Percentiles rank a stretch among this genome's conserved stretches.
These are phyloP conservation scores for Rhodotorula diobovata DNA, from an alignment of 768 basidiomycete species.

Conservation along the genomic window DNA sequence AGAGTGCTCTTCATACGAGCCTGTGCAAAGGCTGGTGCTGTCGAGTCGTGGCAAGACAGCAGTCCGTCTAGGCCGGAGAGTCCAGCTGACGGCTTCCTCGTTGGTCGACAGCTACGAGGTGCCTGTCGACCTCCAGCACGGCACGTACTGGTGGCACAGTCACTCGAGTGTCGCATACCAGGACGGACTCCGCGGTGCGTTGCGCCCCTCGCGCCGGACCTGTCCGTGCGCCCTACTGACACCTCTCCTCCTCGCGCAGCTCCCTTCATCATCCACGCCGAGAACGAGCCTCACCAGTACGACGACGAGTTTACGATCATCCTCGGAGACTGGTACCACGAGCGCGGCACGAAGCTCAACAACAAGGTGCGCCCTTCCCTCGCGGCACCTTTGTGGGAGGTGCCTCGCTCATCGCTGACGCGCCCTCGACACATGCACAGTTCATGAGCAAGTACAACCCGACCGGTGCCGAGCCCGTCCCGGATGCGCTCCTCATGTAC, in stretches of 20 bases:
- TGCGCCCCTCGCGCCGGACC: neutral
- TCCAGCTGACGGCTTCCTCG: no score
- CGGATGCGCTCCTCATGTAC: slow-evolving; percentile 61
- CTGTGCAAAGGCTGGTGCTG: no score
- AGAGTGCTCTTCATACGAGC: no score
- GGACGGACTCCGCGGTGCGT: neutral
- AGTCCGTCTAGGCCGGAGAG: no score
- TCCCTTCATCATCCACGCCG: slow-evolving; percentile 67
- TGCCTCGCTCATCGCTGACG: no score
- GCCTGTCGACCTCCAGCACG: slow-evolving; percentile 16
- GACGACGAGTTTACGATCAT: slow-evolving; percentile 86
- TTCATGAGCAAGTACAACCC: slow-evolving; percentile 56
- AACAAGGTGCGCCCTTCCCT: slow-evolving; percentile 50
- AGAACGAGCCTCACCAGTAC: slow-evolving; percentile 57
- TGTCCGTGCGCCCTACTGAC: neutral
- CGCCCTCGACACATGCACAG: no score
- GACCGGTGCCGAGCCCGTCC: slow-evolving; percentile 44
- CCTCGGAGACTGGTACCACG: slow-evolving; percentile 89
- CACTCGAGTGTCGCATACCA: slow-evolving; percentile 20
- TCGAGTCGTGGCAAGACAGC: no score
- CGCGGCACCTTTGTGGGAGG: no score
- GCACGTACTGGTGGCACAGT: slow-evolving; percentile 35
- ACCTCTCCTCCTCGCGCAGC: slow-evolving; percentile 50
- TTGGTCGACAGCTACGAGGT: slow-evolving; percentile 28
- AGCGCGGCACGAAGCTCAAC: slow-evolving; percentile 62